These are phyloP conservation scores for Dothidotthia symphoricarpi DNA, from an alignment of 2,329 filamentous ascomycete genomes.

Conservation along the genomic window DNA sequence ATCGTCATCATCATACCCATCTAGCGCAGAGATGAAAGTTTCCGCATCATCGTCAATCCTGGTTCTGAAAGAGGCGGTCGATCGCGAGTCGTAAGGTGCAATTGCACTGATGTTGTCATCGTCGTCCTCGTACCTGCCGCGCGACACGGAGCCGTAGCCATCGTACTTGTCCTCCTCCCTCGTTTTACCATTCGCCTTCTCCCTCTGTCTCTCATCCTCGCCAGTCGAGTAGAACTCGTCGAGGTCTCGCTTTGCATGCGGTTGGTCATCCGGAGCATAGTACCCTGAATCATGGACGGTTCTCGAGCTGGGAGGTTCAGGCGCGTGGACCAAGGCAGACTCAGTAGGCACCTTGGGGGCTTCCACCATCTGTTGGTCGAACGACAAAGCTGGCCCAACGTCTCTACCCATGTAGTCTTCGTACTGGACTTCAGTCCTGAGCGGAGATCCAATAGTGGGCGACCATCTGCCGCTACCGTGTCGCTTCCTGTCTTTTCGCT, in stretches of 20 bases:
- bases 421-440: conserved; percentile 46
- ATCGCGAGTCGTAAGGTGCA: conserved; percentile 10
- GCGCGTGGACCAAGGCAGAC: conserved; percentile 12
- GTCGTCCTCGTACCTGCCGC: conserved; percentile 6
- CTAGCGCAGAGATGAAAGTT: conserved; percentile 25
- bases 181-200: conserved; percentile 19
- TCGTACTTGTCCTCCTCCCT: conserved; percentile 18
- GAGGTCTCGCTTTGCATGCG: conserved; percentile 30
- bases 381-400: conserved; percentile 5
- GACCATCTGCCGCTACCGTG: conserved; percentile 44
- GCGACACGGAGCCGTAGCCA: conserved; percentile 18
- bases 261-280: conserved; percentile 32
- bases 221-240: conserved; percentile 37
- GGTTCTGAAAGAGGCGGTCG: conserved; percentile 8
- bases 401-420: conserved; percentile 43
- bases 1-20: conserved; percentile 22
- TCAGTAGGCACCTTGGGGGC: conserved; percentile 16
- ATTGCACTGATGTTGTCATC: conserved; percentile 7
- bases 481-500: conserved; percentile 51
- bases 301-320: conserved; percentile 15
- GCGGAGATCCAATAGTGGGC: conserved; percentile 44
- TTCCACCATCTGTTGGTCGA: conserved; percentile 16
- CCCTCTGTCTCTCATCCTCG: conserved; percentile 30
- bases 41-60: conserved; percentile 23
- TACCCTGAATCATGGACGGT: conserved; percentile 35